Evolutionary conservation across 1,284 basidiomycete species (phyloP).

Genomic region (Papiliotrema flavescens): DNA sequence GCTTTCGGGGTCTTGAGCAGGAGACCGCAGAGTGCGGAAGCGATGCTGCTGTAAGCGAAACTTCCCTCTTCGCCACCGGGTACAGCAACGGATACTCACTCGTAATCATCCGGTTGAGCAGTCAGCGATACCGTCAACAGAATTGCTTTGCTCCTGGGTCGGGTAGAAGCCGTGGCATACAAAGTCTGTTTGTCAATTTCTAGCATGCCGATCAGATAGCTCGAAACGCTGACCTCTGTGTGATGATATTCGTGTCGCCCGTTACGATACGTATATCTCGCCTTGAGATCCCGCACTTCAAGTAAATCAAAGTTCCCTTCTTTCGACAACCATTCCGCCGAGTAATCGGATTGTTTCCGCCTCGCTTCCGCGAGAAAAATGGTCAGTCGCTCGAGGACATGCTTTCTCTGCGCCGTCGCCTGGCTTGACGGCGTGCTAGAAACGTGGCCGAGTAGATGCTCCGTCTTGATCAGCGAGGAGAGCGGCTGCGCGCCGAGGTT

Average conservation of each 20-base stretch:
- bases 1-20: conserved; percentile 70
- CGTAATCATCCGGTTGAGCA: conserved; percentile 82
- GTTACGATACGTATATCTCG: conserved; percentile 35
- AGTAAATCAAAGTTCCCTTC: conserved; percentile 61
- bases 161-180: conserved; percentile 67
- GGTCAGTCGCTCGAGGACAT: conserved; percentile 83
- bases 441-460: conserved; percentile 54
- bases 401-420: conserved; percentile 33
- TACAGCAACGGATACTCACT: conserved; percentile 55
- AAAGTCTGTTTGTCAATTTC: conserved; percentile 49
- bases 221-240: conserved; percentile 30
- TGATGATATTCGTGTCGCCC: conserved; percentile 33
- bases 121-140: conserved; percentile 71
- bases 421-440: conserved; percentile 19
- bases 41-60: conserved; percentile 56
- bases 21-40: conserved; percentile 70
- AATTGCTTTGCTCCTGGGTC: conserved; percentile 56
- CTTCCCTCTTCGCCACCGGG: no score
- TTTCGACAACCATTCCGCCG: conserved; percentile 69
- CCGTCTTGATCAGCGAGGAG: conserved; percentile 68
- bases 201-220: no score
- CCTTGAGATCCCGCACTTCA: conserved; percentile 53
- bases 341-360: conserved; percentile 61
- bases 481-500: conserved; percentile 61
- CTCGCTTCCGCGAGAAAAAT: conserved; percentile 88